phyloP scores from a whole-genome alignment of 495 filamentous ascomycete genomes.

The Penicillium steckii region DNA sequence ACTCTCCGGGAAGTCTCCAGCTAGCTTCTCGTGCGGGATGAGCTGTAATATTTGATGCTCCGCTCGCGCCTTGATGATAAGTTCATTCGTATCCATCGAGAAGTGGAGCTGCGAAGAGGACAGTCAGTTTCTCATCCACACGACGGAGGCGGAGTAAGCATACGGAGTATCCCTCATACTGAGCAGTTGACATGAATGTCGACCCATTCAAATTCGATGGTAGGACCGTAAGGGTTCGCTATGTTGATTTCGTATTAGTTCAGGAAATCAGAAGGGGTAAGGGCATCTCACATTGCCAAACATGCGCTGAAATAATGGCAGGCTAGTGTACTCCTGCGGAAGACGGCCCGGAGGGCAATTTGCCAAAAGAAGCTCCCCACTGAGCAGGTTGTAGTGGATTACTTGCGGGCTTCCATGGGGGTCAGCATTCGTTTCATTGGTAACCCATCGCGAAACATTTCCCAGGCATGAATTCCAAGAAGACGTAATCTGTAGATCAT shows the following conservation, averaged over 20 bases:
- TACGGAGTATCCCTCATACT: constrained; percentile 25
- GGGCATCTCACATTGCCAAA: constrained; percentile 34
- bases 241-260: not conserved
- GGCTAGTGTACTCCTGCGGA: constrained; percentile 40
- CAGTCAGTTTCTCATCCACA: not conserved
- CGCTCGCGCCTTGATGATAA: constrained; percentile 20
- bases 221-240: constrained; percentile 30
- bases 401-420: too few species aligned
- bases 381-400: too few species aligned
- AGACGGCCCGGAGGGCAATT: constrained; percentile 32
- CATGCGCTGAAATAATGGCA: constrained; percentile 37
- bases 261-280: not conserved
- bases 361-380: constrained; percentile 18
- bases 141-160: not conserved
- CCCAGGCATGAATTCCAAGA: too few species aligned
- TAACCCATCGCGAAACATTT: too few species aligned
- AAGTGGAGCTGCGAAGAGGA: constrained; percentile 31
- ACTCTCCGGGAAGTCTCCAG: constrained; percentile 40
- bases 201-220: constrained; percentile 43
- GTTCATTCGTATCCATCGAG: constrained; percentile 22
- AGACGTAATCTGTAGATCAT: too few species aligned
- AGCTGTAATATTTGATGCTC: constrained; percentile 34
- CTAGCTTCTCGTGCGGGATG: constrained; percentile 39
- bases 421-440: too few species aligned
- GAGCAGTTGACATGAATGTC: constrained; percentile 34